Evolutionary conservation across 1,139 yeast genomes (phyloP), one percentile per base, ranked within the genome.

Genomic region (Debaryomyces psychrophilus): DNA sequence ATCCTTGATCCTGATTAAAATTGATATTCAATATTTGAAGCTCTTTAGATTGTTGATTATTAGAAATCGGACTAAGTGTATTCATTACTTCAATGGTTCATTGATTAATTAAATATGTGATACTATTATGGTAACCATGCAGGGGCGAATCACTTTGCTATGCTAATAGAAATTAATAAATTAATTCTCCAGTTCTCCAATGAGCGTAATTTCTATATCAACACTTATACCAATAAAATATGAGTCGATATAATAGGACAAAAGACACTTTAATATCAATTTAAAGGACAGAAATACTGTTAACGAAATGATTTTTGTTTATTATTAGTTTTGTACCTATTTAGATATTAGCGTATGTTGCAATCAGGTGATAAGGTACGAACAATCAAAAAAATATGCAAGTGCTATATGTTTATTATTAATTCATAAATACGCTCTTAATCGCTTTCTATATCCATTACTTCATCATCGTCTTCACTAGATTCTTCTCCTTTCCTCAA

Each of bases 1-100:
- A 90, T 40, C 90, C 88, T 58, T 85, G 89, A 66, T 90, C 96
- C 67, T 90, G 96, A 66, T 92, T 92, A 71, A 90, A 90, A 27
- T 82, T 69, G 12, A 85, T 82, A 51, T 82, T 77, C 22, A 85
- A 69, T 33, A 86, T 72, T 45, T 68, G 67, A 22, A 78, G 72
- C 48, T 66, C 73, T 43, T 55, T 54, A 17, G 61, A 49, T 22
- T 50, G 47, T 22, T 39, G 23, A 2, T 48, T 43, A 20, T 56
- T 53, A 29, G 61, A 57, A 23, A 70, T 53, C 14, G 72, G 63
- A 23, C 58, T 58, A 41, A 70, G 76, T 8, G 78, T 68, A 55
- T 74, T 73, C 79, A 75, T 74, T 44, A 37, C 18, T 28, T 41
- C 17, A 15, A 15, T 37, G 42, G 31, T 36, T 27, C 41, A 38